Evolutionary conservation across 2,329 filamentous ascomycete species (phyloP).

Genomic region (Massarina eburnea): DNA sequence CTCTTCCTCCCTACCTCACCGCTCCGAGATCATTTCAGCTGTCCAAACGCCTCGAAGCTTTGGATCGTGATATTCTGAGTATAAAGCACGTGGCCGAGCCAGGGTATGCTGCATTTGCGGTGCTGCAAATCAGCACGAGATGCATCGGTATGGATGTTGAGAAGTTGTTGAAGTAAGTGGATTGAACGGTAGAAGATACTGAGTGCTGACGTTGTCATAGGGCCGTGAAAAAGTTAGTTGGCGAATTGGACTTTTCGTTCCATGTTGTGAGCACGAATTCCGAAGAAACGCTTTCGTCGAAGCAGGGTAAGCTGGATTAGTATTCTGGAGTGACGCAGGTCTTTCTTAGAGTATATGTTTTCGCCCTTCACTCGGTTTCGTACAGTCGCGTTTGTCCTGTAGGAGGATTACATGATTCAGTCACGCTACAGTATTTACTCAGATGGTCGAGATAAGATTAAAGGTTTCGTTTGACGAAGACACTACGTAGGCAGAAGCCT

Average conservation of each 20-base stretch:
- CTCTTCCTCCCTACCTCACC: constrained; percentile 71
- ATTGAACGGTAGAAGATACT: neutral
- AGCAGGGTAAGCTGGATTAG: constrained; percentile 10
- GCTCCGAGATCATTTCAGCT: constrained; percentile 65
- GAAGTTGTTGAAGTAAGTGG: constrained; percentile 53
- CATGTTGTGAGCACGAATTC: constrained; percentile 50
- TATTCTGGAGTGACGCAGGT: neutral
- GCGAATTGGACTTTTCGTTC: constrained; percentile 74
- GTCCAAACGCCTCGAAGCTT: constrained; percentile 58
- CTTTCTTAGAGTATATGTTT: neutral
- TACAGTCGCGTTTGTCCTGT: too few relatives aligned
- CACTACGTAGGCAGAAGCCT: too few relatives aligned
- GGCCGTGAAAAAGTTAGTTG: constrained; percentile 67
- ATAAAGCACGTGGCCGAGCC: constrained; percentile 68
- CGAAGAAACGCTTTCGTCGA: constrained; percentile 3
- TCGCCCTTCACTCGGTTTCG: too few relatives aligned
- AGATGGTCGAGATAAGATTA: too few relatives aligned
- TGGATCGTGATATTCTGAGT: constrained; percentile 64
- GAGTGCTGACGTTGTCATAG: constrained; percentile 24
- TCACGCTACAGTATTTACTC: too few relatives aligned
- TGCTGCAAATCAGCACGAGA: constrained; percentile 70
- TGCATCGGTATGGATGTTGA: constrained; percentile 71
- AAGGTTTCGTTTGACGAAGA: too few relatives aligned
- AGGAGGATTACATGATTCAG: too few relatives aligned
- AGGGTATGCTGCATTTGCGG: constrained; percentile 74